Evolutionary conservation across 257 asterid species (phyloP), one percentile per base, ranked within the genome.

Genomic region (Mitragyna speciosa): DNA sequence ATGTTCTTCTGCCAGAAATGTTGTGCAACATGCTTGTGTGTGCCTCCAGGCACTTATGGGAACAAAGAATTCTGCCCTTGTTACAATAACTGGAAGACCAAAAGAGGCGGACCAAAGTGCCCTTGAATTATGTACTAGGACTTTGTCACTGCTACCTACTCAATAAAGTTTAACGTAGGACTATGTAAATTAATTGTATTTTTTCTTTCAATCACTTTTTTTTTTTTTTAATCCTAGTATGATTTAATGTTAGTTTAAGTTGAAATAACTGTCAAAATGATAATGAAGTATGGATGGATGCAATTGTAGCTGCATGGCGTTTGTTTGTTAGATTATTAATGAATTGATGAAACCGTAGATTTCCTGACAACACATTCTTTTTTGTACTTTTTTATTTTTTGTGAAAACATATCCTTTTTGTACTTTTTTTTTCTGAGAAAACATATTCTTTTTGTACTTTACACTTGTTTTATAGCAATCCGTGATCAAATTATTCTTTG

Each of bases 41-140:
- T 91, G 70, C 94, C 94, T 1, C 91, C 94, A 0, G 96, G 94
- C 49, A 91, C 96, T 1, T 90, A 87, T 17, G 94, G 92, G 80
- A 87, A 90, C 87, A 91, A 91, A 84, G 87, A 88, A 81, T 70
- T 84, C 15, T 91, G 96, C 89, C 96, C 96, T 66, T 91, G 94
- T 83, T 91, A 90, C 87, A 90, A 91, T 80, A 89, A 90, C 88
- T 91, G 92, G 94, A 91, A 91, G 82, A 91, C 96, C 82, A 86
- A 89, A 80, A 76, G 72, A 79, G 94, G 94, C 43, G 90, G 92
- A 63, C 96, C 96, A 0, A 91, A 91, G 76, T 91, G 94, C 84
- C 93, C 94, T 36, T 89, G 58, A 51, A 64, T 36, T 2, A 36
- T 36, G 4, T 36, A 1, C 3, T 36, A 36, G 41, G 41, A 36